These are phyloP conservation scores for Picochlorum costavermella DNA, from an alignment of 139 green algal species.

Conservation along the genomic window DNA sequence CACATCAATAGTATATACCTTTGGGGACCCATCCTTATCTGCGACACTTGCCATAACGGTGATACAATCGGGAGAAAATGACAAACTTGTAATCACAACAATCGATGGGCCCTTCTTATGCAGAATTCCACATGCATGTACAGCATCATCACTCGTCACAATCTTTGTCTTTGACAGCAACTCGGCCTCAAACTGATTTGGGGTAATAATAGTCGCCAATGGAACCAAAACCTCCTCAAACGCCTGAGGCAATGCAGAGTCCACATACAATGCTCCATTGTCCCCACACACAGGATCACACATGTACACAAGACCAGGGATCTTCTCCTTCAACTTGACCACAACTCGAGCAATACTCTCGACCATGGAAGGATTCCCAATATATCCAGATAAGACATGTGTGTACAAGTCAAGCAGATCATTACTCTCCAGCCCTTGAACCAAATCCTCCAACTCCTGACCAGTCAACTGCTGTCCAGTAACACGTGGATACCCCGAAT, in stretches of 20 bases:
- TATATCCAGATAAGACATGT: slow-evolving; percentile 91
- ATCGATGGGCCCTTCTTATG: too few species aligned
- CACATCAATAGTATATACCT: slow-evolving; percentile 31
- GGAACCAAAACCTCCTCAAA: too few species aligned
- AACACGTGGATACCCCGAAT: slow-evolving; percentile 58
- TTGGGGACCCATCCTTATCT: neutral
- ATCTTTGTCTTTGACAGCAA: too few species aligned
- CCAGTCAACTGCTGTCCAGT: slow-evolving; percentile 62
- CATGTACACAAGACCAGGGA: slow-evolving; percentile 66
- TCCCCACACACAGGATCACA: slow-evolving; percentile 95
- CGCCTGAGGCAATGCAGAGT: slow-evolving; percentile 48
- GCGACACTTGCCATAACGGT: slow-evolving; percentile 56
- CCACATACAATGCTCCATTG: slow-evolving; percentile 69
- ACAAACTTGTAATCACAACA: slow-evolving; percentile 69
- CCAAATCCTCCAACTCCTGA: slow-evolving; percentile 48
- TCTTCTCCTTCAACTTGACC: slow-evolving; percentile 41
- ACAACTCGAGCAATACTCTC: slow-evolving; percentile 55
- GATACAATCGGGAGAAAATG: slow-evolving; percentile 24
- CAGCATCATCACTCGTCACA: too few species aligned
- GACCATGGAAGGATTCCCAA: slow-evolving; percentile 69
- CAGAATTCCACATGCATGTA: too few species aligned
- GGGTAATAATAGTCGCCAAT: too few species aligned
- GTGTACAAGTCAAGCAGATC: slow-evolving; percentile 61
- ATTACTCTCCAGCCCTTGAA: slow-evolving; percentile 79
- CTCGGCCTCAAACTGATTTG: too few species aligned